Base-by-base conservation (phyloP, 2,329 filamentous ascomycete genomes). In the Talaromyces marneffei region DNA sequence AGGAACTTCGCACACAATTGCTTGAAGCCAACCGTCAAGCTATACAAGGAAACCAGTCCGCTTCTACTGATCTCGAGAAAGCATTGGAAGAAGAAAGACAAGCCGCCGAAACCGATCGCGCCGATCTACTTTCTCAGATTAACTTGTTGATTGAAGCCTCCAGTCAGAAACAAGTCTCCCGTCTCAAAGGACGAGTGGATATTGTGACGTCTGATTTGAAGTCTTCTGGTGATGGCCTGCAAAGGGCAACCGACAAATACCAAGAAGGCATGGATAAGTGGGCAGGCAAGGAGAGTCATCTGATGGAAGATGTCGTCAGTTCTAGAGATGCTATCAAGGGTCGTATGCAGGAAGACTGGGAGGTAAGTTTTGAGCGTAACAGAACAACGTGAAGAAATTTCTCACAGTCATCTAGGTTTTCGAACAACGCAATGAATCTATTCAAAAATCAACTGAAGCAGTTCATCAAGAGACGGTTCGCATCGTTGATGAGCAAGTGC, bases 391-490 rank as follows among this genome's bases (percentile, higher is more conserved):
- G n/a, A 29, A 33, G 42, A n/a, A 18, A 4, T 61, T 58, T 63
- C 74, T 77, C 70, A 71, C 39, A 29, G 37, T 44, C 46, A 42
- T 66, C 33, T 25, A 89, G 86, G 75, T 79, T 31, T 91, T 93
- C 39, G 90, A 91, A 67, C 83, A 89, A 61, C 88, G 90, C 69
- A 95, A 92, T 68, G 86, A 82, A n/a, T 87, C 88, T 5, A 93
- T 99, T 67, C 90, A 93, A 67, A 83, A 84, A 7, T 90, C 90
- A 0, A 92, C 93, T 0, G 89, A 90, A 67, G 90, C 90, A 2
- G 92, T 97, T 1, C 92, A 99, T 67, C 88, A 89, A 35, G 90
- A 96, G 75, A 97, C 93, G 0, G 86, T 96, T 31, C 87, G 88
- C 6, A 93, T 95, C 62, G 92, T 97, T 12, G 90, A 93, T 69